These are phyloP conservation scores for Aphanoascus verrucosus DNA, from an alignment of 2,329 filamentous ascomycete genomes.

Conservation along the genomic window DNA sequence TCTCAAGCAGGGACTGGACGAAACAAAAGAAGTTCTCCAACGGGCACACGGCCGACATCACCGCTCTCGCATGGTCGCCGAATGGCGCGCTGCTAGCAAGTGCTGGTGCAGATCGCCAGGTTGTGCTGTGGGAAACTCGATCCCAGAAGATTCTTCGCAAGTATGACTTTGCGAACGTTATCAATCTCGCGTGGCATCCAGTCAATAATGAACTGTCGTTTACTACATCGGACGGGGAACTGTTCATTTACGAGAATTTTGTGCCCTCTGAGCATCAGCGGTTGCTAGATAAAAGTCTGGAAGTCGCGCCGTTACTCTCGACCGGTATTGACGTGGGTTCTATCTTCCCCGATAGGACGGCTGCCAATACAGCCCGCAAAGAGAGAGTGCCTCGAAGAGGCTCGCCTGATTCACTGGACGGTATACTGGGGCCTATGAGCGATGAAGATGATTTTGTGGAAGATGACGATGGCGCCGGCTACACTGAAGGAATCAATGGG, in stretches of 20 bases:
- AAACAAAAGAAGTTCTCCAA: slow-evolving; percentile 68
- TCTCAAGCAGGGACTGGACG: slow-evolving; percentile 85
- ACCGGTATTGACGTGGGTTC: slow-evolving; percentile 62
- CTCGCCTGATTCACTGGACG: slow-evolving; percentile 69
- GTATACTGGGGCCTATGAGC: slow-evolving; percentile 58
- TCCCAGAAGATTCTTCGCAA: slow-evolving; percentile 71
- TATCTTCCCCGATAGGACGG: slow-evolving; percentile 50
- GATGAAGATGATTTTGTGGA: slow-evolving; percentile 75
- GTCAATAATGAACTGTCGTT: slow-evolving; percentile 81
- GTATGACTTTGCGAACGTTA: slow-evolving; percentile 70
- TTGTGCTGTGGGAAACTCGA: slow-evolving; percentile 73
- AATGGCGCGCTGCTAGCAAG: slow-evolving; percentile 79
- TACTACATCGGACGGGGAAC: slow-evolving; percentile 81
- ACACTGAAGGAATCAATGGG: slow-evolving; percentile 54
- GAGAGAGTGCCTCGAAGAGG: slow-evolving; percentile 40
- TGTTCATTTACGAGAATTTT: slow-evolving; percentile 67
- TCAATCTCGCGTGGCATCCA: slow-evolving; percentile 84
- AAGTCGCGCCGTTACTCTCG: slow-evolving; percentile 77
- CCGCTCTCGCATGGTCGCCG: slow-evolving; percentile 81
- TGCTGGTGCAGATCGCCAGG: slow-evolving; percentile 41
- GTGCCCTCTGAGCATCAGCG: slow-evolving; percentile 42
- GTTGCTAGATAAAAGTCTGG: slow-evolving; percentile 44
- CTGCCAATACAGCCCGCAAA: slow-evolving; percentile 44
- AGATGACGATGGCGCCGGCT: slow-evolving; percentile 91
- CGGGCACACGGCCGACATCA: slow-evolving; percentile 75